Evolutionary conservation across 805 yeast species (phyloP), one percentile per base, ranked within the genome.

Genomic region (Barnettozyma populi): DNA sequence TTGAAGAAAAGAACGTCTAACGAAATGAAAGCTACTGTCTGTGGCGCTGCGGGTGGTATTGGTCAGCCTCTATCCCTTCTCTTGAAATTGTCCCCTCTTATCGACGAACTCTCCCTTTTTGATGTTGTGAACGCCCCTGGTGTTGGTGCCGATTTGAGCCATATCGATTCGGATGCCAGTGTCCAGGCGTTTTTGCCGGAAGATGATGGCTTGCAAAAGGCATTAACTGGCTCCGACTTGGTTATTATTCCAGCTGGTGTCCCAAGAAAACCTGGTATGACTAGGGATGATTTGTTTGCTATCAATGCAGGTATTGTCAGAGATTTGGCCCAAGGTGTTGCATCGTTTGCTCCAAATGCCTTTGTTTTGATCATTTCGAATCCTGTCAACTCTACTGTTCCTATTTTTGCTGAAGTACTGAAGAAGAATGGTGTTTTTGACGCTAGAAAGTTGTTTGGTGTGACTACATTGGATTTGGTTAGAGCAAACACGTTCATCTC

Each of bases 181-280:
- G 81, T 82, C 61, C 72, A 71, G 53, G 79, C 89, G 62, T 76
- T 77, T 71, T 73, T 79, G 50, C 86, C 86, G 58, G 84, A 77
- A 55, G 79, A 82, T 52, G 78, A 77, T 44, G 86, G 86, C 31
- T 72, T 89, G 54, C 72, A 75, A 51, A 72, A 71, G 48, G 95
- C 97, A 18, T 72, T 90, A 59, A 71, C 76, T 45, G 90, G 83
- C 43, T 79, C 96, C 45, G 95, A 90, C 60, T 82, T 90, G 51
- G 90, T 90, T 45, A 79, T 90, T 50, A 87, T 90, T 66, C 90
- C 92, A 58, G 94, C 94, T 40, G 94, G 94, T 72, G 89, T 85
- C 51, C 92, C 94, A 67, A 80, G 94, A 74, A 85, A 85, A 69
- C 90, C 90, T 54, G 94, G 94, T 61, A 85, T 85, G 92, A 82